phyloP scores from a whole-genome alignment of 495 filamentous ascomycete genomes.

The Pyrenopolyporus hunteri region DNA sequence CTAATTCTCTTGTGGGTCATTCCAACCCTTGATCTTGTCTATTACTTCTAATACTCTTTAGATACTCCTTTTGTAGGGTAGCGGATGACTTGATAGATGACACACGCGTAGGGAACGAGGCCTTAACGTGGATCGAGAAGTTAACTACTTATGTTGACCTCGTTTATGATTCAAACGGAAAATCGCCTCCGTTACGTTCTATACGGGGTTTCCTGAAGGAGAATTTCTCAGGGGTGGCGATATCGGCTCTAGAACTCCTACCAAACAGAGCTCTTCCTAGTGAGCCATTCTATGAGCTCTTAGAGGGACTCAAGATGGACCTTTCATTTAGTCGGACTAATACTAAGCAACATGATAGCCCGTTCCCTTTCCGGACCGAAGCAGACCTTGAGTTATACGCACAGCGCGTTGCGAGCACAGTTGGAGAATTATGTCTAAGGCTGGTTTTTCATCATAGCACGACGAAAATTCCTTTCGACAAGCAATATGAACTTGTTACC shows the following conservation, averaged over 20 bases:
- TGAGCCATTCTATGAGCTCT: constrained; percentile 61
- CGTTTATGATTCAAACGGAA: constrained; percentile 35
- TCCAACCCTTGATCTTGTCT: not conserved
- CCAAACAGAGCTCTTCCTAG: constrained; percentile 59
- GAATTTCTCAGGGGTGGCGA: constrained; percentile 55
- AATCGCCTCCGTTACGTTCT: constrained; percentile 5
- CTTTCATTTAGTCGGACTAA: constrained; percentile 51
- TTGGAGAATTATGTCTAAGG: constrained; percentile 67
- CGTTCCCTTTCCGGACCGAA: constrained; percentile 62
- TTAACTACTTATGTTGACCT: constrained; percentile 58
- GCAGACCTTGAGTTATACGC: constrained; percentile 63
- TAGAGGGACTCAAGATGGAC: constrained; percentile 69
- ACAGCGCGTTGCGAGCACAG: constrained; percentile 67
- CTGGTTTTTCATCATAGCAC: constrained; percentile 63
- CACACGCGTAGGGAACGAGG: constrained; percentile 51
- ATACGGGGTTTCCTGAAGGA: constrained; percentile 44
- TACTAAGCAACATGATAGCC: not conserved
- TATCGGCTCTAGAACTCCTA: constrained; percentile 58
- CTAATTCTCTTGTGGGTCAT: constrained; percentile 61
- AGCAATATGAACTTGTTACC: constrained; percentile 42
- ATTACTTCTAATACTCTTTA: constrained; percentile 36
- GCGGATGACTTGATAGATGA: constrained; percentile 73
- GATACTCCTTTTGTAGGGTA: constrained; percentile 73
- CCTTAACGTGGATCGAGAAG: constrained; percentile 56
- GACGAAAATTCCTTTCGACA: constrained; percentile 28